Evolutionary conservation across 805 yeast species (phyloP).

Genomic region (Kregervanrija pseudodelftensis): DNA sequence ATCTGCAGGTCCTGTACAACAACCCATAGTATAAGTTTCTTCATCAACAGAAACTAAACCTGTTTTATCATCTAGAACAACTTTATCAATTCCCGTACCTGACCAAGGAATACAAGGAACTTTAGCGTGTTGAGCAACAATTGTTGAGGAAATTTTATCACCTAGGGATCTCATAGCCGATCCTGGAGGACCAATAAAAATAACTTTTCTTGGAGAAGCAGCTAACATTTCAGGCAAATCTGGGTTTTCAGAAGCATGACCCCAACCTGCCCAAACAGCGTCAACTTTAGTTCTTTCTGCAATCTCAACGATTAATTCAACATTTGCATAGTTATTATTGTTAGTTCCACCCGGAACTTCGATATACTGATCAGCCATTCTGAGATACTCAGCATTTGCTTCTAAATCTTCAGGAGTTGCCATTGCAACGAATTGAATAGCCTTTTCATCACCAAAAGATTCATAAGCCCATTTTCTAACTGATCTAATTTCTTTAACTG

Average conservation of each 20-base stretch:
- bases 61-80: conserved; percentile 56
- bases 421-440: conserved; percentile 94
- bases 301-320: conserved; percentile 90
- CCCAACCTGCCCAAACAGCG: conserved; percentile 99
- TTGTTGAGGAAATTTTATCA: conserved; percentile 95
- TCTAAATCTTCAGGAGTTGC: conserved; percentile 99
- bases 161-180: conserved; percentile 99
- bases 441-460: conserved; percentile 93
- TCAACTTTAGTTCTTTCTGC: conserved; percentile 96
- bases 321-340: conserved; percentile 97
- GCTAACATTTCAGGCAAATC: conserved; percentile 88
- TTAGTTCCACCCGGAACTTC: conserved; percentile 99
- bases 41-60: conserved; percentile 87
- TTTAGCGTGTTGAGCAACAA: conserved; percentile 97
- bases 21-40: conserved; percentile 78
- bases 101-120: conserved; percentile 99
- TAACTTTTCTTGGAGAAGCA: conserved; percentile 80
- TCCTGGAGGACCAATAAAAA: conserved; percentile 98
- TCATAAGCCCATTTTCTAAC: conserved; percentile 99
- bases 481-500: conserved; percentile 95
- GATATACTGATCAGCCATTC: conserved; percentile 98
- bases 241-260: conserved; percentile 99
- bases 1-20: conserved; percentile 79
- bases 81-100: conserved; percentile 92
- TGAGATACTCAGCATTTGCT: conserved; percentile 94